Conservation (phyloP, 257 asterid genomes). For the Solanum clarkiae region DNA sequence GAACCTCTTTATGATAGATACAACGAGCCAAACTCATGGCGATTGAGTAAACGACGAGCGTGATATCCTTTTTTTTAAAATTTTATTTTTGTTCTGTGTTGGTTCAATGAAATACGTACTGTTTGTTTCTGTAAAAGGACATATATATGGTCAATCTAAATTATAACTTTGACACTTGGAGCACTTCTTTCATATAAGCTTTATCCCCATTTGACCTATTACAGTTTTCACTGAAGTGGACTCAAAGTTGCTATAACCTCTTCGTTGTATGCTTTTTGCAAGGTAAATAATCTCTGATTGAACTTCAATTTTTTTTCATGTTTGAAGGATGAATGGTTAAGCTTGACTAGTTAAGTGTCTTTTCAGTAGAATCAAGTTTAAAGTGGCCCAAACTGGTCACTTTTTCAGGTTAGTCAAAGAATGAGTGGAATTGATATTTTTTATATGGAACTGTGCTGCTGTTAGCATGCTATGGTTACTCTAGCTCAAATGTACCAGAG, state of each 20-base stretch:
- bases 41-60: conserved; percentile 91
- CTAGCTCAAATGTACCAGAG: neutral
- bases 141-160: neutral
- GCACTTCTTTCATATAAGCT: neutral
- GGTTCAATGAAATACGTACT: neutral
- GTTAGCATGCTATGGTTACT: neutral
- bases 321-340: neutral
- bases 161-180: neutral
- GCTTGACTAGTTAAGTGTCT: neutral
- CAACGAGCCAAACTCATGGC: conserved; percentile 93
- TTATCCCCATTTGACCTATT: neutral
- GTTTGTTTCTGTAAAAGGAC: neutral
- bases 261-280: neutral
- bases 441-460: neutral
- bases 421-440: neutral
- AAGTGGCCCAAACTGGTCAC: neutral
- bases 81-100: neutral
- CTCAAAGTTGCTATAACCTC: neutral
- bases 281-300: neutral
- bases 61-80: neutral
- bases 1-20: conserved; percentile 92
- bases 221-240: neutral
- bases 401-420: neutral
- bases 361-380: neutral
- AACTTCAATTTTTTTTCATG: neutral